A percentile compares a stretch with the other conserved stretches of the same genome.
These are phyloP conservation scores for Kodamaea kakaduensis DNA, from an alignment of 805 yeast species.

Conservation along the genomic window DNA sequence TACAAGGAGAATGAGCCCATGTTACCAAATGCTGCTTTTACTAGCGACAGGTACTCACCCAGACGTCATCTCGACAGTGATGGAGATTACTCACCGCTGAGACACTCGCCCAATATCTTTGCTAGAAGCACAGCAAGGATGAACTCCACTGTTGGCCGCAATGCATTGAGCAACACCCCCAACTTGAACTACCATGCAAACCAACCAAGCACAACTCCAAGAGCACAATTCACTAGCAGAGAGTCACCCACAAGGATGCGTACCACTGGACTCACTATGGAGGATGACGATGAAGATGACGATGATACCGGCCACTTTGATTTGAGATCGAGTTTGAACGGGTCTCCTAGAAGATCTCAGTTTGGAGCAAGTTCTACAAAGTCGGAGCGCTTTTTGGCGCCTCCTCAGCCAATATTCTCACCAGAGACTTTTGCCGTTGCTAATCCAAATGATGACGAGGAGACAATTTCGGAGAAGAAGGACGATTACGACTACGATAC, in stretches of 20 bases:
- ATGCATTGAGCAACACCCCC: constrained; percentile 25
- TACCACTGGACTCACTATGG: constrained; percentile 46
- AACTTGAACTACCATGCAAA: constrained; percentile 17
- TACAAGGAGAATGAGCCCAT: constrained; percentile 32
- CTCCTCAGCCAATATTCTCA: constrained; percentile 64
- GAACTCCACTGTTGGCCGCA: constrained; percentile 14
- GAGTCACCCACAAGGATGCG: constrained; percentile 69
- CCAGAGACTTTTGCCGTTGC: constrained; percentile 64
- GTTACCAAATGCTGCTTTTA: constrained; percentile 38
- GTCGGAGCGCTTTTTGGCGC: constrained; percentile 52
- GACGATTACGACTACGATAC: constrained; percentile 31
- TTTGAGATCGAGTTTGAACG: constrained; percentile 19
- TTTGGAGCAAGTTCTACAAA: constrained; percentile 29
- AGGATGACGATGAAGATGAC: constrained; percentile 35
- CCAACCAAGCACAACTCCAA: constrained; percentile 13
- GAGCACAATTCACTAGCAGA: constrained; percentile 62
- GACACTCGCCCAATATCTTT: constrained; percentile 44
- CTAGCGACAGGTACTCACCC: constrained; percentile 35
- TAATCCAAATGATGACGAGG: constrained; percentile 21
- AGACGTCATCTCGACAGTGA: constrained; percentile 27
- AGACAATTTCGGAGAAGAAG: constrained; percentile 29
- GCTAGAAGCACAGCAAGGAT: constrained; percentile 33
- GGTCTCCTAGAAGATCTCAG: constrained; percentile 35
- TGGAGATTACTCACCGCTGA: constrained; percentile 22
- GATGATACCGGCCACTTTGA: constrained; percentile 19